phyloP scores from a whole-genome alignment of 495 filamentous ascomycete genomes.

The Neurospora cerealis region DNA sequence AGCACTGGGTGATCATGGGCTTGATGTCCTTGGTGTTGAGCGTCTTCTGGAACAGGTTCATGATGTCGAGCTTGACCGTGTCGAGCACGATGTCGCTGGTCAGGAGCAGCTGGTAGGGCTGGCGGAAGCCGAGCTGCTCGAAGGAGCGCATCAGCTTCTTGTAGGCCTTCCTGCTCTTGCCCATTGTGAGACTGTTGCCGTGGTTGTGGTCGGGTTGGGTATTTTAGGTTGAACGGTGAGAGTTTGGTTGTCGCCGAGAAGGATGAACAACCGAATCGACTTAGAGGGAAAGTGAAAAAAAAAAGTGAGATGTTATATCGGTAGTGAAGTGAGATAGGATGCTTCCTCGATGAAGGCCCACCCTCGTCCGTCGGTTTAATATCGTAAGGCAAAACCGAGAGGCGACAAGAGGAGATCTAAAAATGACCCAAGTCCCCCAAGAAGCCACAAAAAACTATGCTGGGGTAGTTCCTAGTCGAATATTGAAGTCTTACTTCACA shows the following conservation, averaged over 20 bases:
- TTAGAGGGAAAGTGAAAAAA: neutral
- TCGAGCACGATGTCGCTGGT: constrained; percentile 25
- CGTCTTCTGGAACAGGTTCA: constrained; percentile 53
- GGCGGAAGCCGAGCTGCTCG: constrained; percentile 54
- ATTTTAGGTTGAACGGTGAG: neutral
- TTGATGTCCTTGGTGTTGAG: constrained; percentile 66
- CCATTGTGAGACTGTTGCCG: constrained; percentile 24
- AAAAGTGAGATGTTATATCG: neutral
- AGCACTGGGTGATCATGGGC: constrained; percentile 51
- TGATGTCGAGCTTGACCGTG: constrained; percentile 59
- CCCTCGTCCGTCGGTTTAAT: neutral
- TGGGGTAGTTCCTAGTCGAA: neutral
- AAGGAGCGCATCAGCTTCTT: constrained; percentile 90
- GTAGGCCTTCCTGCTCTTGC: constrained; percentile 91
- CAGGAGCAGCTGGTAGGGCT: constrained; percentile 81
- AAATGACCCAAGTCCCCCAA: neutral
- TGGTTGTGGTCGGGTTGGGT: neutral
- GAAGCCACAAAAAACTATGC: neutral
- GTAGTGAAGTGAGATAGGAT: neutral
- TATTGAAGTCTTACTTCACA: neutral
- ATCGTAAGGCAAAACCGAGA: neutral
- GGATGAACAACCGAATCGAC: neutral
- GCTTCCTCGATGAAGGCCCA: neutral
- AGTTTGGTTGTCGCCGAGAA: neutral
- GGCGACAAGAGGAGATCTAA: neutral